phyloP scores from a whole-genome alignment of 176 grass and related monocot species.

The Oryza meyeriana region DNA sequence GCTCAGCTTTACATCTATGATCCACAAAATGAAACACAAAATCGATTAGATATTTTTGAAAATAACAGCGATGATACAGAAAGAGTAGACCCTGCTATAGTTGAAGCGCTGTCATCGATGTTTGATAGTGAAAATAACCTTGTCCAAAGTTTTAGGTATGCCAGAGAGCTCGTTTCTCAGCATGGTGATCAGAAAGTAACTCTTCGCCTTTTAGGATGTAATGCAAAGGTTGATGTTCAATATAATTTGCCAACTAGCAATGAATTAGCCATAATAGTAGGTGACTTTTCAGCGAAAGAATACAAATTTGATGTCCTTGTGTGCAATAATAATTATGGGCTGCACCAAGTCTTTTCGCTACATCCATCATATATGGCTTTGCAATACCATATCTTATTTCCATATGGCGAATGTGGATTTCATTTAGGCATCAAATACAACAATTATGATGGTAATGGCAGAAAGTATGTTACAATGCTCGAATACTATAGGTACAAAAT shows the following conservation, averaged over 20 bases:
- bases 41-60: background rate
- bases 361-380: too few species aligned
- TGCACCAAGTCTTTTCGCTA: background rate
- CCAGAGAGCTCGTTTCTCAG: background rate
- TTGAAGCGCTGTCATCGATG: background rate
- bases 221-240: background rate
- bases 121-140: background rate
- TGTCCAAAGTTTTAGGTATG: background rate
- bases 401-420: too few species aligned
- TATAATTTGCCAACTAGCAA: background rate
- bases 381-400: too few species aligned
- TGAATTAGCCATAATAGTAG: background rate
- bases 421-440: too few species aligned
- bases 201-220: background rate
- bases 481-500: too few species aligned
- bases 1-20: constrained; percentile 12
- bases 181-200: background rate
- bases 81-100: background rate
- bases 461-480: too few species aligned
- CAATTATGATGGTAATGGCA: too few species aligned
- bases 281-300: background rate
- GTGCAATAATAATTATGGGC: background rate
- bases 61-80: background rate
- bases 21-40: background rate
- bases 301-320: background rate